Evolutionary conservation across 73 alveolate genomes (phyloP).

Genomic region (Uronychia binucleata): DNA sequence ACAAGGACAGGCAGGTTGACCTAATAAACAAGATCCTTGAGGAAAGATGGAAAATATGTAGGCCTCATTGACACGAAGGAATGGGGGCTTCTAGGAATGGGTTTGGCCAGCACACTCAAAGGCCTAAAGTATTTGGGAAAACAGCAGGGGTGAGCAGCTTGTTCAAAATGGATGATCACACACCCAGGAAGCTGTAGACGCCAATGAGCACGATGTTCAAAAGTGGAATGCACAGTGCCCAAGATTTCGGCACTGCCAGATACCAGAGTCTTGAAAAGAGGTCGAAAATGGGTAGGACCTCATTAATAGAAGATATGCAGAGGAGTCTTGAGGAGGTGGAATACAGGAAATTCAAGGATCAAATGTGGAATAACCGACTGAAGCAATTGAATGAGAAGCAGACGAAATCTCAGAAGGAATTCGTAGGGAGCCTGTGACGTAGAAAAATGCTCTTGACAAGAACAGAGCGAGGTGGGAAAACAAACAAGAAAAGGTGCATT

Average conservation of each 20-base stretch:
- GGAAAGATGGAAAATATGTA: not conserved
- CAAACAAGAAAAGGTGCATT: not conserved
- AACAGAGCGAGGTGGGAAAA: not conserved
- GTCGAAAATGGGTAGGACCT: not conserved
- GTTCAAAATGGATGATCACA: not conserved
- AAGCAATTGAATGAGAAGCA: not conserved
- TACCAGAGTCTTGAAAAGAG: not conserved
- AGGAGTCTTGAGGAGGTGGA: slow-evolving; percentile 7
- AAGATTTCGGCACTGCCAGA: not conserved
- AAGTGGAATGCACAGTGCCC: not conserved
- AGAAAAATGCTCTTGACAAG: not conserved
- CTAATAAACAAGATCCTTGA: not conserved
- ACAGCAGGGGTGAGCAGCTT: not conserved
- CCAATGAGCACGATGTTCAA: not conserved
- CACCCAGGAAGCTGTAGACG: not conserved
- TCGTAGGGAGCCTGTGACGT: not conserved
- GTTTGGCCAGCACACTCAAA: not conserved
- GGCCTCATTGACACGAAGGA: not conserved
- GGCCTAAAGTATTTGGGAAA: not conserved
- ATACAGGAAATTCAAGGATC: slow-evolving; percentile 3
- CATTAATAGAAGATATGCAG: not conserved
- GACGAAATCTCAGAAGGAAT: not conserved
- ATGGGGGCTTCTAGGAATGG: not conserved
- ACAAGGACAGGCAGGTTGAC: not conserved
- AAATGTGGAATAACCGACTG: not conserved